Base-by-base conservation (phyloP, 176 grass and related monocot species). In the Carex kokanica region DNA sequence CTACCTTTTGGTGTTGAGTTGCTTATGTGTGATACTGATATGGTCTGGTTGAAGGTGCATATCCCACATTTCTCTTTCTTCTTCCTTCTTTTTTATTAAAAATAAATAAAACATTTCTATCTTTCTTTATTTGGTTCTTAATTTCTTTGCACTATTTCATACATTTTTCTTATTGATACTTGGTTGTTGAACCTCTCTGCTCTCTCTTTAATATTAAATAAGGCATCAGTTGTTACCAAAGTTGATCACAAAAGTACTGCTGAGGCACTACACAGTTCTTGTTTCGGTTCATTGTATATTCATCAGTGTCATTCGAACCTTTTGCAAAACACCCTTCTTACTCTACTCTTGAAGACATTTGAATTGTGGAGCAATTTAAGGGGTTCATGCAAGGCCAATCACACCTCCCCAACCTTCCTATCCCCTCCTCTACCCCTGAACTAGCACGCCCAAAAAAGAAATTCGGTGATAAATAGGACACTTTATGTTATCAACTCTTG, bases 21-120 rank as follows among this genome's bases (percentile, higher is more conserved):
- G 83, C 93, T 99, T 59, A 89, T 99, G 91, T 99, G 96, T 78
- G 96, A 99, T 85, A 99, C 96, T 52, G 96, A 99, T 82, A 99
- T 95, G 96, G 96, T 99, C 56, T 99, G 96, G 96, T 87, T 95
- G 60, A 95, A 99, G 85, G 88, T 90, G 87, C 56, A 27, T 31
- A 25, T 29, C 9, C 34, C 29, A 38, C 82, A 84, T 34, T 52
- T 13, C 13, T 16, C 38, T 81, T 6, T 63, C 11, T 15, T 31
- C 59, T 61, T 23, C 20, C 51, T 77, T 54, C 1, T 32, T 31
- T 56, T 31, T 75, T 53, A 15, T 51, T 6, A 59, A 59, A 59
- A n/a, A 2, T 20, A 18, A 59, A 18, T 7, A 17, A 59, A 18
- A 20, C 64, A 31, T 36, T 68, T 68, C 4, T 32, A 24, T 15